Percentiles rank a stretch among this genome's conserved stretches.
These are phyloP conservation scores for Pseudonitzschia pungens DNA, from an alignment of 108 stramenopile genomes.

Conservation along the genomic window DNA sequence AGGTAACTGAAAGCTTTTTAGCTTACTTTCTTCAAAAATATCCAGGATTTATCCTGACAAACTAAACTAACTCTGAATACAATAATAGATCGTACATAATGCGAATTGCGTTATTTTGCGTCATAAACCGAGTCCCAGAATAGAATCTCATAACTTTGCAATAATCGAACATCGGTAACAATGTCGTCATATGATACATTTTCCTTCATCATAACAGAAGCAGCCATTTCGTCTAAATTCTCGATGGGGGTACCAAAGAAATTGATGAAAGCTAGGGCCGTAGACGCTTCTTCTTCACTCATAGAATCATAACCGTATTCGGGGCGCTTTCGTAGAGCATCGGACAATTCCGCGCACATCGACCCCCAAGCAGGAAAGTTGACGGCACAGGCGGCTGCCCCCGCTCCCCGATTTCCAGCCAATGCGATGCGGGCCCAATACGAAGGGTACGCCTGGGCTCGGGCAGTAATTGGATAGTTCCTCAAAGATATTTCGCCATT, in stretches of 20 bases:
- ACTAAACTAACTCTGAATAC: too few species aligned
- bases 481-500: conserved; percentile 5
- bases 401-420: conserved; percentile 29
- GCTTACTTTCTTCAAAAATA: background rate
- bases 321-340: conserved; percentile 10
- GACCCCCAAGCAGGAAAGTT: conserved; percentile 47
- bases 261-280: conserved; percentile 33
- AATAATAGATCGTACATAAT: background rate
- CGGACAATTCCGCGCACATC: conserved; percentile 27
- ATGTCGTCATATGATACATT: conserved; percentile 31
- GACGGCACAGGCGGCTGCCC: conserved; percentile 45
- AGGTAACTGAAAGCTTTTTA: background rate
- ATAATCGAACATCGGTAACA: conserved; percentile 47
- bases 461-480: conserved; percentile 4
- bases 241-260: conserved; percentile 45
- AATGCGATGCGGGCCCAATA: conserved; percentile 44
- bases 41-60: background rate
- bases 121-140: conserved; percentile 36
- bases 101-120: conserved; percentile 4
- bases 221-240: conserved; percentile 41
- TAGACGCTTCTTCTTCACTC: conserved; percentile 16
- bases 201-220: conserved; percentile 30
- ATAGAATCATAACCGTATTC: conserved; percentile 24
- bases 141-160: conserved; percentile 42
- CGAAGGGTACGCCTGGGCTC: conserved; percentile 42